Evolutionary conservation across 768 basidiomycete genomes (phyloP).

Genomic region (Collybia sp.): DNA sequence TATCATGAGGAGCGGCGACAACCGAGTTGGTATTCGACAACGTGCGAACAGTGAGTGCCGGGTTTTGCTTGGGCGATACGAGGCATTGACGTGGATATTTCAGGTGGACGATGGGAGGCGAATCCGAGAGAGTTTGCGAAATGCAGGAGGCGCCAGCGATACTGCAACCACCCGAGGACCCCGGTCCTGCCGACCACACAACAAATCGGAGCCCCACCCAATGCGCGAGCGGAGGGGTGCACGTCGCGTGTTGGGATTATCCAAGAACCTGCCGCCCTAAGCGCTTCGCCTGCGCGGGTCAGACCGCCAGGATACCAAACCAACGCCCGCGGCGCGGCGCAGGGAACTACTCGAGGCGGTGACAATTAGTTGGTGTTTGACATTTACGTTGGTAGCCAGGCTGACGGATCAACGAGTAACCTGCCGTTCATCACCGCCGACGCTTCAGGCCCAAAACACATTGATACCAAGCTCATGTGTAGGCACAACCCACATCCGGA

Average conservation of each 20-base stretch:
- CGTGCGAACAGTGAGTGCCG: conserved; percentile 79
- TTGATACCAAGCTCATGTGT: too few relatives aligned
- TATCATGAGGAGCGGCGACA: conserved; percentile 99
- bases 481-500: too few relatives aligned
- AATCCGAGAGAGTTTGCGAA: conserved; percentile 96
- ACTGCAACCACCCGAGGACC: conserved; percentile 1
- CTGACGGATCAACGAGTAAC: too few relatives aligned
- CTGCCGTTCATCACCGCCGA: too few relatives aligned
- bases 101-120: conserved; percentile 87
- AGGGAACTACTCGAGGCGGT: not conserved
- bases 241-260: not conserved
- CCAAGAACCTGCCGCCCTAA: not conserved
- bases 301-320: not conserved
- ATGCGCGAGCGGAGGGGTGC: too few relatives aligned
- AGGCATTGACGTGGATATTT: not conserved
- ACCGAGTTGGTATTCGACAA: too few relatives aligned
- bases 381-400: not conserved
- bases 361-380: conserved; percentile 2
- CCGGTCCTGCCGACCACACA: not conserved
- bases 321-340: not conserved
- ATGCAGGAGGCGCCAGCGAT: conserved; percentile 86
- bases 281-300: not conserved
- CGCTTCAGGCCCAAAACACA: too few relatives aligned
- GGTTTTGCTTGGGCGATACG: not conserved
- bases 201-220: not conserved